These are phyloP conservation scores for Ophiostoma angusticollis DNA, from an alignment of 2,329 filamentous ascomycete genomes.

Conservation along the genomic window DNA sequence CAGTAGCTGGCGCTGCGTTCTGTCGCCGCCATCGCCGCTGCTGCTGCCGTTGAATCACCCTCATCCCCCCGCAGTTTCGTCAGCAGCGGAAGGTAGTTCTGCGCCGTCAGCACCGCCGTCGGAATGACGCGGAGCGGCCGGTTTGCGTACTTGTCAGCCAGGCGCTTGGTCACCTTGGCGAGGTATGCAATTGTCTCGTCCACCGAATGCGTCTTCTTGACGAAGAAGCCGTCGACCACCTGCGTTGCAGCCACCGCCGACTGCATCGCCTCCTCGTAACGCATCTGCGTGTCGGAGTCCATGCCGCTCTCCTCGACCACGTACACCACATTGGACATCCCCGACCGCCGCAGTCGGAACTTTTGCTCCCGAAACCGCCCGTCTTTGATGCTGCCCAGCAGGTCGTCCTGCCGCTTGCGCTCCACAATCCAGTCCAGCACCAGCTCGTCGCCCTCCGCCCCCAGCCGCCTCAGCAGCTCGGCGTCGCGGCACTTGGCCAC, in stretches of 20 bases:
- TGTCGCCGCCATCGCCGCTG: too few relatives aligned
- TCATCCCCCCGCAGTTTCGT: conserved; percentile 36
- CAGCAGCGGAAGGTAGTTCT: conserved; percentile 54
- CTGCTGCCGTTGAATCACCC: conserved; percentile 15
- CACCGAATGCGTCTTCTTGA: conserved; percentile 62
- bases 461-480: conserved; percentile 39
- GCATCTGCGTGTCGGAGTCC: conserved; percentile 37
- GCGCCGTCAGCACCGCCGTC: conserved; percentile 45
- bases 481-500: conserved; percentile 58
- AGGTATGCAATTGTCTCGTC: conserved; percentile 70
- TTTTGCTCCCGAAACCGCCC: conserved; percentile 77
- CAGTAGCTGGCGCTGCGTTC: conserved; percentile 39
- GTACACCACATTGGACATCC: conserved; percentile 65
- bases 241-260: conserved; percentile 67
- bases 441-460: conserved; percentile 52
- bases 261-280: conserved; percentile 53
- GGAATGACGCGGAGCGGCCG: conserved; percentile 51
- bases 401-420: conserved; percentile 66
- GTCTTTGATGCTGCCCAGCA: conserved; percentile 70
- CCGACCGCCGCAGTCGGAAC: conserved; percentile 60
- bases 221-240: conserved; percentile 65
- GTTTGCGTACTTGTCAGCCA: conserved; percentile 52
- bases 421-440: conserved; percentile 73
- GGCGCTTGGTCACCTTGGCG: conserved; percentile 54
- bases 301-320: conserved; percentile 62